These are phyloP conservation scores for Lecanicillium sp. DNA, from an alignment of 2,329 filamentous ascomycete species.

Conservation along the genomic window DNA sequence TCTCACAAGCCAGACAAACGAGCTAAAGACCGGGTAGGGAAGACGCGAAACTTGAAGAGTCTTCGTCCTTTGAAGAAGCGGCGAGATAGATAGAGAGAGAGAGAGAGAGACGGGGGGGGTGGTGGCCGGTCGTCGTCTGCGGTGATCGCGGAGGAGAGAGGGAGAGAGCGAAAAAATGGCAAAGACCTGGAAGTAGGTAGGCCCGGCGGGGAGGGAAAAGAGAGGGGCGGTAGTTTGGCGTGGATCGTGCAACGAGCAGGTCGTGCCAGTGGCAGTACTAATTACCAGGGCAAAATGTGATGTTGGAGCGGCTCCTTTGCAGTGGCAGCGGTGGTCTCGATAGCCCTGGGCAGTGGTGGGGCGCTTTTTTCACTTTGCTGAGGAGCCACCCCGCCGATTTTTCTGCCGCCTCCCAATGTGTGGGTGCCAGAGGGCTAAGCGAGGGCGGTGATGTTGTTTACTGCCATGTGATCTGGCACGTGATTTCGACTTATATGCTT, in stretches of 20 bases:
- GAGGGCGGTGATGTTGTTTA: constrained; percentile 26
- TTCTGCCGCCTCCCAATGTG: constrained; percentile 27
- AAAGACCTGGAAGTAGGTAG: constrained; percentile 3
- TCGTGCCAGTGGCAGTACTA: not conserved
- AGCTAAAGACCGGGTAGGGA: no score
- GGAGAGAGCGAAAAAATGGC: constrained; percentile 11
- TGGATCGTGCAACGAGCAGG: constrained; percentile 3
- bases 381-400: constrained; percentile 27
- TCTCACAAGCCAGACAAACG: no score
- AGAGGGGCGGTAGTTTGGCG: constrained; percentile 4
- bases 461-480: constrained; percentile 17
- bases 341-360: no score
- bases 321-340: not conserved
- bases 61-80: no score
- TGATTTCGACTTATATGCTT: constrained; percentile 3
- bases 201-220: constrained; percentile 7
- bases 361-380: no score
- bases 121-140: no score
- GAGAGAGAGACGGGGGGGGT: no score
- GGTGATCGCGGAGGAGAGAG: constrained; percentile 3
- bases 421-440: constrained; percentile 27
- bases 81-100: no score
- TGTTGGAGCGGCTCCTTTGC: constrained; percentile 4
- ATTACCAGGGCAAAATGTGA: constrained; percentile 11
- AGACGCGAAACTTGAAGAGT: no score